Evolutionary conservation across 192 early-diverging fungal genomes (phyloP).

Genomic region (Coemansia reversa): DNA sequence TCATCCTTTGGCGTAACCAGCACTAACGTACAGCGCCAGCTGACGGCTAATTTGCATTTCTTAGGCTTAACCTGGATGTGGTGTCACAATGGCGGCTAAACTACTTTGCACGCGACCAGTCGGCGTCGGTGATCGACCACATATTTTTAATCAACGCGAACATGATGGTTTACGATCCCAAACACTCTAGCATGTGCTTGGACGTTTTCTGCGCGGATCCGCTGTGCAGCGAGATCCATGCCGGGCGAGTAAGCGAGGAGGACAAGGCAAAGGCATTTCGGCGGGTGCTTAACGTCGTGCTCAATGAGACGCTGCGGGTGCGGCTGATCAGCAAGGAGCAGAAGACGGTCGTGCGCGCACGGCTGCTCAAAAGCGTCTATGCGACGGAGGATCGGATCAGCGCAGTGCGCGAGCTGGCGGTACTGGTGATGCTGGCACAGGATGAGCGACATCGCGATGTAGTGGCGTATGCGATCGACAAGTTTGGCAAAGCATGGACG

Average conservation of each 20-base stretch:
- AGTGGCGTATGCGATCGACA: slow-evolving; percentile 36
- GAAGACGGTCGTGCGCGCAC: slow-evolving; percentile 45
- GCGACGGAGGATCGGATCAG: slow-evolving; percentile 45
- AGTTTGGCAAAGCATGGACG: slow-evolving; percentile 36
- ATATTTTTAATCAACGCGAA: slow-evolving; percentile 53
- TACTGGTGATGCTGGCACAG: slow-evolving; percentile 50
- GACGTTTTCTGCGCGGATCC: slow-evolving; percentile 51
- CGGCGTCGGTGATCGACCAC: slow-evolving; percentile 52
- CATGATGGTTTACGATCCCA: slow-evolving; percentile 50
- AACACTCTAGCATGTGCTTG: slow-evolving; percentile 44
- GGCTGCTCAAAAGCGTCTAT: slow-evolving; percentile 43
- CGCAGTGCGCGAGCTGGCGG: slow-evolving; percentile 41
- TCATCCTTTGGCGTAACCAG: too few relatives aligned
- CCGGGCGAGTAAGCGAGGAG: slow-evolving; percentile 42
- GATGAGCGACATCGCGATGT: slow-evolving; percentile 42
- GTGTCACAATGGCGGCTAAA: slow-evolving; percentile 56
- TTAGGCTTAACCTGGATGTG: slow-evolving; percentile 51
- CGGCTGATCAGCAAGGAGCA: slow-evolving; percentile 50
- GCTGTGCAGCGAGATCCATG: slow-evolving; percentile 53
- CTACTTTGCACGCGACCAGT: slow-evolving; percentile 50
- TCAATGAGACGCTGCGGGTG: slow-evolving; percentile 54
- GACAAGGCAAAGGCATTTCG: slow-evolving; percentile 55
- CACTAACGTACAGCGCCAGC: not conserved
- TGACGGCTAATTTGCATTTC: not conserved
- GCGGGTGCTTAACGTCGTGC: slow-evolving; percentile 48